Percentiles rank a stretch among this genome's conserved stretches.
These are phyloP conservation scores for Stephania yunnanensis DNA, from an alignment of 164 flowering plant genomes.

Conservation along the genomic window DNA sequence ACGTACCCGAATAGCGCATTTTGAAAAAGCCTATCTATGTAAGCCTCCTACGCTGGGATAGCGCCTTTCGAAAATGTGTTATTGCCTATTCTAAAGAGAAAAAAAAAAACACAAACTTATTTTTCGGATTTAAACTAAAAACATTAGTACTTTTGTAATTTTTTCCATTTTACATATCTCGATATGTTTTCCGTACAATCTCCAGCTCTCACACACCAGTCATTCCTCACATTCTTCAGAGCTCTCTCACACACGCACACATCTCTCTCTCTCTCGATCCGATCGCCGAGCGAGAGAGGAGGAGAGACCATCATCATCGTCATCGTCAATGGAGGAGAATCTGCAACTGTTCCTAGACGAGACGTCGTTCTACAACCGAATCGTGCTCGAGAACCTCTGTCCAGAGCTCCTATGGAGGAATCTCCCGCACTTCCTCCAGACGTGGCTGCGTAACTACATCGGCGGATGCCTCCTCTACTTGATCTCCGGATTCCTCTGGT, in stretches of 20 bases:
- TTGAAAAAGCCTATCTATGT: too few species aligned
- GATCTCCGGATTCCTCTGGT: slow-evolving; percentile 73
- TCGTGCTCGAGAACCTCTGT: slow-evolving; percentile 48
- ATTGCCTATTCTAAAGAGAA: too few species aligned
- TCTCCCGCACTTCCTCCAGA: slow-evolving; percentile 53
- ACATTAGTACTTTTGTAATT: too few species aligned
- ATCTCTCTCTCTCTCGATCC: background rate
- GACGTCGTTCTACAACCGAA: slow-evolving; percentile 54
- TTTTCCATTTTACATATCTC: too few species aligned
- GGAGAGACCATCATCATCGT: too few species aligned
- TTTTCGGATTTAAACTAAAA: too few species aligned
- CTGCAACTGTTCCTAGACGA: slow-evolving; percentile 46
- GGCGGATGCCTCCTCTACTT: slow-evolving; percentile 58
- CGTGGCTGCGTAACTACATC: slow-evolving; percentile 78
- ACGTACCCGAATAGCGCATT: too few species aligned
- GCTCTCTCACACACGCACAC: background rate
- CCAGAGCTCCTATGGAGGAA: slow-evolving; percentile 46
- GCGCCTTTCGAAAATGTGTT: too few species aligned
- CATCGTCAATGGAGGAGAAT: slow-evolving; percentile 27
- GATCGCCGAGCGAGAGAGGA: background rate
- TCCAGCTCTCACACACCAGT: background rate
- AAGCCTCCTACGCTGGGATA: too few species aligned
- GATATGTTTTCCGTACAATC: too few species aligned
- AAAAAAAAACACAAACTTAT: too few species aligned
- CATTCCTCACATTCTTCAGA: background rate